Evolutionary conservation across 2,329 filamentous ascomycete genomes (phyloP), one percentile per base, ranked within the genome.

Genomic region (Ceratocystis cacaofunesta): DNA sequence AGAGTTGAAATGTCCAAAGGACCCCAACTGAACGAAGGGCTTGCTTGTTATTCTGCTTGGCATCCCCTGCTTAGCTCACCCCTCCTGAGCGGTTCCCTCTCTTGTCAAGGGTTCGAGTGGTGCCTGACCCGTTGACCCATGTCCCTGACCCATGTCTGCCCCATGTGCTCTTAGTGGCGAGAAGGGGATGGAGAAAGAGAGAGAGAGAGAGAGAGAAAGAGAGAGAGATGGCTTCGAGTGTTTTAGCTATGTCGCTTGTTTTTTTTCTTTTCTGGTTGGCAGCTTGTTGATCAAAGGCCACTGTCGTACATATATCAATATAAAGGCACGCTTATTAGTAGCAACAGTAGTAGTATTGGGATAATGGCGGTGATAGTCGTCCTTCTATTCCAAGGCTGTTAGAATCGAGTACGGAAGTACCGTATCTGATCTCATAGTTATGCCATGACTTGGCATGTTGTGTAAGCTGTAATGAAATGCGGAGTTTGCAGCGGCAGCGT

Each of bases 1-100:
- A 19, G n/a, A 17, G 55, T 58, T 58, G 55, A 17, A 58, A 36
- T 36, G 28, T 12, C 55, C 22, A 58, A 58, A 58, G 55, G 17
- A 58, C 28, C 55, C 52, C 36, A 41, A 41, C 36, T 36, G 55
- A 28, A 52, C 4, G 8, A 52, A 52, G 48, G 48, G 55, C 7
- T 19, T 6, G 15, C n/a, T 36, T 17, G 3, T 19, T 36, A n/a
- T 17, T 58, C 28, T 58, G 12, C 55, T 58, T 58, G 55, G 55
- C 28, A 58, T 58, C 55, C 55, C 55, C 36, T 41, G 36, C 36
- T 5, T 41, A 41, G 36, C 36, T 15, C 36, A 28, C 12, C n/a
- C 55, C 55, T 58, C 15, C 55, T 58, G 55, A 58, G 55, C 28
- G 25, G 25, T n/a, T 58, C 55, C 55, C 55, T 58, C 55, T 36